Base-by-base conservation (phyloP, 176 grass and related monocot species). In the Carex littledalei region DNA sequence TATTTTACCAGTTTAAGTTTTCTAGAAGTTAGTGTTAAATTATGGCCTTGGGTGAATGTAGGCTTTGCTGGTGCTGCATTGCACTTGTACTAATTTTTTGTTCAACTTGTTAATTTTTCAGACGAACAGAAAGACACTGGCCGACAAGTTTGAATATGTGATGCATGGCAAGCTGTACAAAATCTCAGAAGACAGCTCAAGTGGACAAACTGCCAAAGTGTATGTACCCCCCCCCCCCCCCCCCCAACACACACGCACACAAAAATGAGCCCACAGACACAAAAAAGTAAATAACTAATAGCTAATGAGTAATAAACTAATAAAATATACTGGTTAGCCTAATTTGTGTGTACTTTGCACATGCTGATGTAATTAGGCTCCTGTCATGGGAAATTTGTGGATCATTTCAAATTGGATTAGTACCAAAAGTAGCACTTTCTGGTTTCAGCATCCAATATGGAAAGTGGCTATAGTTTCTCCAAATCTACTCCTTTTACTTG, bases 131-230 rank as follows among this genome's bases (percentile, higher is more conserved):
- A 91, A 93, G 89, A 87, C 88, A 16, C 86, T 93, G 21, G 95
- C 95, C 1, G 93, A 98, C 64, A 89, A 85, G 39, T 98, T 85
- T 50, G 93, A 98, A 12, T 98, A 95, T 84, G 93, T 93, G 45
- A 95, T 95, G 95, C 93, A 98, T 26, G 93, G 92, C 50, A 98
- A 98, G 45, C 86, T 95, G 45, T 93, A 94, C 77, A 98, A 90
- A 81, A 91, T 98, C 45, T 93, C 95, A 32, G 89, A 94, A 80
- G 92, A 98, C 17, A 57, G 14, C 64, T 83, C 92, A 4, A 21
- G 8, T 54, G 84, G 88, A n/a, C 78, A 89, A 80, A 41, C 55
- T 86, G 13, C 85, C 53, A 92, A 91, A 93, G 89, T 92, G 93
- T 98, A 98, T 63, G 52, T 12, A 63, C 24, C 41, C 8, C 18